A percentile compares a stretch with the other conserved stretches of the same genome.
Evolutionary conservation across 2,329 filamentous ascomycete genomes (phyloP).

Genomic region (Chaetomiaceae sp.): DNA sequence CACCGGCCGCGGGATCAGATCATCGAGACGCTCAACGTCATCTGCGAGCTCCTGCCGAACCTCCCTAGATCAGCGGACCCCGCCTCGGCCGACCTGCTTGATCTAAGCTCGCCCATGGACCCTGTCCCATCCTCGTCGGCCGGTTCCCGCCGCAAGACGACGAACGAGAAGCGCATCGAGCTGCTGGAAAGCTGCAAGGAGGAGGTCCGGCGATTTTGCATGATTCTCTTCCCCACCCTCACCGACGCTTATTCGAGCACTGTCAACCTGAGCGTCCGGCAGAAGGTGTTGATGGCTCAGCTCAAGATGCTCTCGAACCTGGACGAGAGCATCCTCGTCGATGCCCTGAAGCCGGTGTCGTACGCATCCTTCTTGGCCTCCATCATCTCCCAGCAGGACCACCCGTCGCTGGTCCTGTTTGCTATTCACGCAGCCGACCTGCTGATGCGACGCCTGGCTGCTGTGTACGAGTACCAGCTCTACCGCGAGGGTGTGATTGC

Average conservation of each 20-base stretch:
- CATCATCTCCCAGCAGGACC: slow-evolving; percentile 92
- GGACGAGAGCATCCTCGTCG: slow-evolving; percentile 77
- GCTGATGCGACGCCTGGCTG: slow-evolving; percentile 74
- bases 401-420: slow-evolving; percentile 78
- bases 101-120: slow-evolving; percentile 38
- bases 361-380: slow-evolving; percentile 95
- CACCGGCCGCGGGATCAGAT: slow-evolving; percentile 94
- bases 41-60: slow-evolving; percentile 86
- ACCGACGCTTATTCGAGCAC: slow-evolving; percentile 98
- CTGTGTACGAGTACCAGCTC: slow-evolving; percentile 92
- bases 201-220: slow-evolving; percentile 84
- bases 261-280: slow-evolving; percentile 87
- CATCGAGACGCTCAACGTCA: slow-evolving; percentile 93
- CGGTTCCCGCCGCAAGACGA: slow-evolving; percentile 48
- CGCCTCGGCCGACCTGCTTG: slow-evolving; percentile 40
- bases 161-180: slow-evolving; percentile 77
- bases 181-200: slow-evolving; percentile 76
- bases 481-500: slow-evolving; percentile 94
- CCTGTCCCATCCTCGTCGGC: slow-evolving; percentile 39
- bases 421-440: slow-evolving; percentile 88
- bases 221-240: slow-evolving; percentile 88
- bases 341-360: slow-evolving; percentile 80
- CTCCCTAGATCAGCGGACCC: slow-evolving; percentile 55
- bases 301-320: slow-evolving; percentile 96
- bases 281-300: slow-evolving; percentile 93